phyloP scores from a whole-genome alignment of 163 green algal species.

The Chloromonas sp. region DNA sequence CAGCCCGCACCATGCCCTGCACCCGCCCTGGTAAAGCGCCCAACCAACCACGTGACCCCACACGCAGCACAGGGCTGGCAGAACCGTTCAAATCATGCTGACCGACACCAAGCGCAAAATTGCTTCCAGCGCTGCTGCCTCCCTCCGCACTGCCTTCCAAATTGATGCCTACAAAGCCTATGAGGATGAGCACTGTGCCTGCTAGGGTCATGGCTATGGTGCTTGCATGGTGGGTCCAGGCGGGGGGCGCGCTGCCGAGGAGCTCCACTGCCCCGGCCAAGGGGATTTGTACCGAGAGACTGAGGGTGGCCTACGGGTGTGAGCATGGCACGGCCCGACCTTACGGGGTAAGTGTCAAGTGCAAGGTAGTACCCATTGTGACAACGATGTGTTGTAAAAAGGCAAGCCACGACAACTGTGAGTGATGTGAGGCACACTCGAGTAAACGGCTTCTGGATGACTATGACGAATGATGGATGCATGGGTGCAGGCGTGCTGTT shows the following conservation, averaged over 20 bases:
- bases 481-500: too few species aligned
- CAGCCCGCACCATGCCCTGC: too few species aligned
- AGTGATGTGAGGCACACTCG: too few species aligned
- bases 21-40: neutral
- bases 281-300: conserved; percentile 88
- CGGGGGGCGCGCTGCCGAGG: conserved; percentile 32
- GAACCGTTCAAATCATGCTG: too few species aligned
- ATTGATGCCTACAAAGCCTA: conserved; percentile 64
- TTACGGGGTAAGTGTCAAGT: too few species aligned
- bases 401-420: too few species aligned
- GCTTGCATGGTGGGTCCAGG: conserved; percentile 33
- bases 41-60: neutral
- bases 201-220: conserved; percentile 40
- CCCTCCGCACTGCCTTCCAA: neutral
- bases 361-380: too few species aligned
- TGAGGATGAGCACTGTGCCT: conserved; percentile 53
- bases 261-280: conserved; percentile 64
- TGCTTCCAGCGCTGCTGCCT: neutral
- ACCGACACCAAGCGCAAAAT: too few species aligned
- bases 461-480: too few species aligned
- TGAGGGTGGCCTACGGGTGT: conserved; percentile 63
- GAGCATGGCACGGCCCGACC: neutral
- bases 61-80: too few species aligned
- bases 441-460: too few species aligned
- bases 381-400: too few species aligned